These are phyloP conservation scores for Adansonia grandidieri DNA, from an alignment of 441 rosid genomes.

Conservation along the genomic window DNA sequence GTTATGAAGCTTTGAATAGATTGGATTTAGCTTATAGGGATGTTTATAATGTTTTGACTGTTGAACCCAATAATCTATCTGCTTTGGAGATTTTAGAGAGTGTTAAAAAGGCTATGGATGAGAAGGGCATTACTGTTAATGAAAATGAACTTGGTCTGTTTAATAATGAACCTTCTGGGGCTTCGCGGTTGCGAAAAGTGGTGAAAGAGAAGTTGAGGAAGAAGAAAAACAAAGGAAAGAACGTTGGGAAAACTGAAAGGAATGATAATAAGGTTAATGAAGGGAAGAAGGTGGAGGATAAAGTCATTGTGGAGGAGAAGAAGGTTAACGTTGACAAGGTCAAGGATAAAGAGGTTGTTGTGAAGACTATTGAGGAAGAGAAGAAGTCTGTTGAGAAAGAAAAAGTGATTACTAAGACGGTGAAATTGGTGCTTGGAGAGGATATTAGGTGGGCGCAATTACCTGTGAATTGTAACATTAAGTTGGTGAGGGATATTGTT, in stretches of 20 bases:
- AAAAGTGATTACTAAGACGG: constrained; percentile 57
- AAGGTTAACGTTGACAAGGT: constrained; percentile 45
- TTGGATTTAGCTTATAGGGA: constrained; percentile 88
- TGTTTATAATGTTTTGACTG: constrained; percentile 66
- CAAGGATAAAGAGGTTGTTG: constrained; percentile 66
- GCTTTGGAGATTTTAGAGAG: constrained; percentile 73
- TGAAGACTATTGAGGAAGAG: constrained; percentile 45
- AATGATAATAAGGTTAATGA: constrained; percentile 34
- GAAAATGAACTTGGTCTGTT: constrained; percentile 65
- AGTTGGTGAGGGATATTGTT: constrained; percentile 69
- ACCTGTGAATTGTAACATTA: constrained; percentile 65
- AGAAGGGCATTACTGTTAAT: constrained; percentile 67
- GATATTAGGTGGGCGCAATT: constrained; percentile 91
- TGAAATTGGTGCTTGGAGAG: constrained; percentile 86
- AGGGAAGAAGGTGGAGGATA: constrained; percentile 51
- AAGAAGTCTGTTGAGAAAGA: constrained; percentile 54
- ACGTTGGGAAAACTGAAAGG: constrained; percentile 46
- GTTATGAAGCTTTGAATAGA: constrained; percentile 85
- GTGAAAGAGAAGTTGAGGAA: constrained; percentile 51
- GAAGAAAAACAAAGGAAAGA: constrained; percentile 41
- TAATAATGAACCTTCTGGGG: constrained; percentile 39
- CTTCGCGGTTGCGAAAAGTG: constrained; percentile 40
- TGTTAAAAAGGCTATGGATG: constrained; percentile 64
- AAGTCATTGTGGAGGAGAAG: constrained; percentile 46
- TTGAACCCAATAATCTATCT: constrained; percentile 77